phyloP scores from a whole-genome alignment of 306 rosid genomes.

The Casuarina cunninghamiana region DNA sequence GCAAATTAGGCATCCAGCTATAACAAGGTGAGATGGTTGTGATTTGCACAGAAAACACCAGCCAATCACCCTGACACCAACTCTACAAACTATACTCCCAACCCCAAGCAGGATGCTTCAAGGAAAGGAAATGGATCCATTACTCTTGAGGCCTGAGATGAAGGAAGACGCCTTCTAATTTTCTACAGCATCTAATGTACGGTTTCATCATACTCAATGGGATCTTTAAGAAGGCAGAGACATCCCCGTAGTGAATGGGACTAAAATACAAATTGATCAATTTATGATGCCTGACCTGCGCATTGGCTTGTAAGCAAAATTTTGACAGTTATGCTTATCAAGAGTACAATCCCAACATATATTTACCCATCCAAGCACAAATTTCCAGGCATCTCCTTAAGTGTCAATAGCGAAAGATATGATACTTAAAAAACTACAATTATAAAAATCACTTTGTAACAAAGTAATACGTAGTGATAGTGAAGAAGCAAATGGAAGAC shows the following conservation, averaged over 20 bases:
- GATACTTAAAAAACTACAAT: neutral
- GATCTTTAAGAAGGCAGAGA: neutral
- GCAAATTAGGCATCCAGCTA: neutral
- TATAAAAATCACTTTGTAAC: neutral
- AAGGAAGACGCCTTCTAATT: neutral
- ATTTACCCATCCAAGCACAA: neutral
- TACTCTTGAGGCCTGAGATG: neutral
- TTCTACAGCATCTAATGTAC: neutral
- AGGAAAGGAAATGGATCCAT: neutral
- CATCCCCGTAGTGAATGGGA: neutral
- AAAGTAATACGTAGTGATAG: neutral
- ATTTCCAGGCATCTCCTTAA: neutral
- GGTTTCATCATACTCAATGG: neutral
- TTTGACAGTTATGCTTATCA: neutral
- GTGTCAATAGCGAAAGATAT: neutral
- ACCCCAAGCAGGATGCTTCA: neutral
- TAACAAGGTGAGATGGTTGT: neutral
- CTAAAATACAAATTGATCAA: neutral
- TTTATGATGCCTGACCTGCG: neutral
- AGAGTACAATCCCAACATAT: neutral
- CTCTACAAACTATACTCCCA: neutral
- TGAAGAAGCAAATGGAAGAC: conserved; percentile 12
- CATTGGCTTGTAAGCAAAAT: neutral
- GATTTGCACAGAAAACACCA: neutral
- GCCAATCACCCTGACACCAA: neutral